Conservation (phyloP, 2,329 filamentous ascomycete species). For the Colletotrichum brevisporum region DNA sequence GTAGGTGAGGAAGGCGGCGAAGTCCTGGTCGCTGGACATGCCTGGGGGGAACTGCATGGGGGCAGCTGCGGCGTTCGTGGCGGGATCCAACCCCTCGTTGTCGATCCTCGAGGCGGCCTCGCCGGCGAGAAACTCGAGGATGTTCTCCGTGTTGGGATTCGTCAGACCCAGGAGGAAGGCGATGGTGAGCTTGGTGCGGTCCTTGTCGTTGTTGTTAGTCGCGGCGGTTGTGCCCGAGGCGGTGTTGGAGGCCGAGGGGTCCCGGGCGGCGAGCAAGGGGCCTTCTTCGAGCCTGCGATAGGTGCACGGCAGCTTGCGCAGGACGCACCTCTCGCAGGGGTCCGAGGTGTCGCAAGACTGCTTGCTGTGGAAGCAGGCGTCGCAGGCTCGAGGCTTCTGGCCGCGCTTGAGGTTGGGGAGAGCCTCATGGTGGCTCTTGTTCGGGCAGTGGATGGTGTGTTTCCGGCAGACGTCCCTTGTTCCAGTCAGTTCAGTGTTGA, state of each 20-base stretch:
- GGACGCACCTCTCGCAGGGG: conserved; percentile 46
- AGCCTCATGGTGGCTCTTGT: conserved; percentile 31
- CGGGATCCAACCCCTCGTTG: conserved; percentile 20
- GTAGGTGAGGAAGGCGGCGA: conserved; percentile 18
- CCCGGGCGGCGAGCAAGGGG: background rate
- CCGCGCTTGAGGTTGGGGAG: conserved; percentile 45
- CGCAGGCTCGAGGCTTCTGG: conserved; percentile 47
- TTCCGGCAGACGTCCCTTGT: conserved; percentile 47
- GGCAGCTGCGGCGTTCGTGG: background rate
- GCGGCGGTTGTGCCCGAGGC: background rate
- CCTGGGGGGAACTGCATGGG: background rate
- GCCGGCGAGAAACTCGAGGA: conserved; percentile 42
- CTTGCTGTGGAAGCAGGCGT: conserved; percentile 48
- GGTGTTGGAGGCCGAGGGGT: background rate
- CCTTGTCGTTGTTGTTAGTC: conserved; percentile 21
- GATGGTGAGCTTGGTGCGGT: conserved; percentile 43
- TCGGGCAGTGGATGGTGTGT: conserved; percentile 44
- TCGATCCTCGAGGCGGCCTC: conserved; percentile 37
- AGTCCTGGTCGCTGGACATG: conserved; percentile 29
- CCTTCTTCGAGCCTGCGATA: conserved; percentile 37
- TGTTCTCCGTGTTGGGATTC: conserved; percentile 45
- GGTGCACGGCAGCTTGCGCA: conserved; percentile 43
- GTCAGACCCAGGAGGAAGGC: conserved; percentile 46
- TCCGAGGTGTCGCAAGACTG: conserved; percentile 46
- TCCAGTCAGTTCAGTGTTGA: background rate